phyloP scores from a whole-genome alignment of 108 stramenopile genomes.

The Nannochloropsis gaditana region DNA sequence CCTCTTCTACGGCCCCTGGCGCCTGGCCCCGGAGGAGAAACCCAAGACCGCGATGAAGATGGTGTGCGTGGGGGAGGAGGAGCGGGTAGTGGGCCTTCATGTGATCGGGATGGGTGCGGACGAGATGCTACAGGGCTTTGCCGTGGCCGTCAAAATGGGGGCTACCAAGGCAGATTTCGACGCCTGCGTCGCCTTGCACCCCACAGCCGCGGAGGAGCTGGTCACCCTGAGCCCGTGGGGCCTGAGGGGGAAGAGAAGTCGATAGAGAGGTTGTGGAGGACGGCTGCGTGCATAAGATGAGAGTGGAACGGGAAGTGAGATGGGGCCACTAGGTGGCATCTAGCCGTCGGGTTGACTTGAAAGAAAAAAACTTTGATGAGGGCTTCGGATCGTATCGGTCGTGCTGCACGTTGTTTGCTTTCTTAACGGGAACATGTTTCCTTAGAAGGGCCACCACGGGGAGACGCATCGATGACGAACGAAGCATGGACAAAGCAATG shows the following conservation, averaged over 20 bases:
- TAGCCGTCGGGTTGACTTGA: no score
- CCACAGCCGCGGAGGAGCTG: slow-evolving; percentile 75
- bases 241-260: slow-evolving; percentile 31
- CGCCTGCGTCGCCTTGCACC: slow-evolving; percentile 82
- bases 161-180: slow-evolving; percentile 96
- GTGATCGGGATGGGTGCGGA: slow-evolving; percentile 85
- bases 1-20: slow-evolving; percentile 73
- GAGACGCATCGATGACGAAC: no score
- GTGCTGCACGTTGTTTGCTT: no score
- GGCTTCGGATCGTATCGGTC: no score
- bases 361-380: no score
- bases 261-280: neutral
- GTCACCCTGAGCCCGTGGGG: slow-evolving; percentile 84
- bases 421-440: no score
- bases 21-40: slow-evolving; percentile 77
- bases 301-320: no score
- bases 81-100: slow-evolving; percentile 79
- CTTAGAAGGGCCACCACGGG: no score
- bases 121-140: slow-evolving; percentile 96
- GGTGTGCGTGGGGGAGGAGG: slow-evolving; percentile 71
- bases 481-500: no score
- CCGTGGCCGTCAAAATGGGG: slow-evolving; percentile 76
- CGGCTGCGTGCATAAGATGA: no score
- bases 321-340: no score
- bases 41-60: slow-evolving; percentile 83